phyloP scores from a whole-genome alignment of 2,329 filamentous ascomycete species.

The Hymenoscyphus albidus region DNA sequence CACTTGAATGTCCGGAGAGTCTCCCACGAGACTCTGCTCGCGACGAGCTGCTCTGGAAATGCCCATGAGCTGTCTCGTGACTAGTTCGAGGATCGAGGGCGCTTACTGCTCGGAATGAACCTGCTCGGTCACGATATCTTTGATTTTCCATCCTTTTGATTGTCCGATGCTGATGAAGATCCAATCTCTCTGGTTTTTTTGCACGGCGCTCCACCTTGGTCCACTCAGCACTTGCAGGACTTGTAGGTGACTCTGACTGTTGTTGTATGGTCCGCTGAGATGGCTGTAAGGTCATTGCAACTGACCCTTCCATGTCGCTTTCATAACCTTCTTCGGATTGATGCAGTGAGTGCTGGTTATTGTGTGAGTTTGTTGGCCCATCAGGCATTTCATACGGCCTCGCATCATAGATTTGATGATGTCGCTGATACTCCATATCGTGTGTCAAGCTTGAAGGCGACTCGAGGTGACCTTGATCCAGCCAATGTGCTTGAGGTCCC shows the following conservation, averaged over 20 bases:
- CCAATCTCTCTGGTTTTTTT: slow-evolving; percentile 26
- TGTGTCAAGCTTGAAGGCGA: slow-evolving; percentile 27
- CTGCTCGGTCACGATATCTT: slow-evolving; percentile 43
- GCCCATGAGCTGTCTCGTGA: slow-evolving; percentile 28
- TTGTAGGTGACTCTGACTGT: slow-evolving; percentile 11
- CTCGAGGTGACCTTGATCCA: slow-evolving; percentile 27
- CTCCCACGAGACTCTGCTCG: slow-evolving; percentile 24
- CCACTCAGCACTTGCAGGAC: slow-evolving; percentile 28
- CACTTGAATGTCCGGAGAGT: slow-evolving; percentile 36
- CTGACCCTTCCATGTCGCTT: slow-evolving; percentile 28
- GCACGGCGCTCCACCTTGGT: slow-evolving; percentile 16
- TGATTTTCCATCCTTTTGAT: slow-evolving; percentile 39
- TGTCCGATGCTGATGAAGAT: slow-evolving; percentile 39
- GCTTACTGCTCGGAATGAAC: slow-evolving; percentile 43
- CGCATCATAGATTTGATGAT: background rate
- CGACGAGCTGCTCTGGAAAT: slow-evolving; percentile 18
- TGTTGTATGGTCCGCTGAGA: slow-evolving; percentile 21
- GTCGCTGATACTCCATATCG: slow-evolving; percentile 19
- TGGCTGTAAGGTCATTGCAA: slow-evolving; percentile 20
- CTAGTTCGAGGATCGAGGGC: slow-evolving; percentile 28
- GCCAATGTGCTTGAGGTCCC: slow-evolving; percentile 24
- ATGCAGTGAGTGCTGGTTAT: slow-evolving; percentile 18
- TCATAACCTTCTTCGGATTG: slow-evolving; percentile 29
- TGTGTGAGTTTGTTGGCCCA: background rate
- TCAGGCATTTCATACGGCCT: background rate